Evolutionary conservation across 805 yeast species (phyloP), one percentile per base, ranked within the genome.

Genomic region (Cyberlindnera subsufficiens): DNA sequence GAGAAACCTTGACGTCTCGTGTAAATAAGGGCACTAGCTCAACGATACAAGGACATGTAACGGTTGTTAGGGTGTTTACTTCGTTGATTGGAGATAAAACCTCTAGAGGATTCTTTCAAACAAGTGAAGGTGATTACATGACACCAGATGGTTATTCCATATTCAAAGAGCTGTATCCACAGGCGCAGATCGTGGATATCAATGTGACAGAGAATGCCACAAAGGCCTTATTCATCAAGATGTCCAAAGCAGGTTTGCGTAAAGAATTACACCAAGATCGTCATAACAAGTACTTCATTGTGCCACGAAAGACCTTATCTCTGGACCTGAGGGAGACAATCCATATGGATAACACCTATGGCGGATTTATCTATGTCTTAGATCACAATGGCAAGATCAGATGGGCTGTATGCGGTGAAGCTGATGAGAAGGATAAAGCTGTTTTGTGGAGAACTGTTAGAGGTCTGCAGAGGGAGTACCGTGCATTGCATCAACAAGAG

Each of bases 321-420:
- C 71, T 74, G 44, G 77, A 71, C 16, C 63, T 77, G 6, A 76
- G 85, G 52, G 79, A 80, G 42, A 61, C 73, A 20, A 62, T 91
- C 30, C 66, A 75, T 38, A 76, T 89, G 51, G 81, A 80, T 42
- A 91, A 91, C 58, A 73, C 77, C 18, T 85, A 83, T 53, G 78
- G 95, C 3, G 98, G 98, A 0, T 89, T 86, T 57, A 68, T 89
- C 10, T 83, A 88, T 50, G 67, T 91, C 5, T 73, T 93, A 30
- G 99, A 93, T 57, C 69, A 69, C 14, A 68, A 78, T 13, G 82
- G 83, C 40, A 81, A 75, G 54, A 82, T 93, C 42, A 71, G 98
- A 53, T 91, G 98, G 98, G 89, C 88, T 19, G 86, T 88, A 4
- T 78, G 95, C 52, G 99, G 98, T 2, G 76, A 74, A 32, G 83